Evolutionary conservation across 768 basidiomycete genomes (phyloP).

Genomic region (Boletus edulis): DNA sequence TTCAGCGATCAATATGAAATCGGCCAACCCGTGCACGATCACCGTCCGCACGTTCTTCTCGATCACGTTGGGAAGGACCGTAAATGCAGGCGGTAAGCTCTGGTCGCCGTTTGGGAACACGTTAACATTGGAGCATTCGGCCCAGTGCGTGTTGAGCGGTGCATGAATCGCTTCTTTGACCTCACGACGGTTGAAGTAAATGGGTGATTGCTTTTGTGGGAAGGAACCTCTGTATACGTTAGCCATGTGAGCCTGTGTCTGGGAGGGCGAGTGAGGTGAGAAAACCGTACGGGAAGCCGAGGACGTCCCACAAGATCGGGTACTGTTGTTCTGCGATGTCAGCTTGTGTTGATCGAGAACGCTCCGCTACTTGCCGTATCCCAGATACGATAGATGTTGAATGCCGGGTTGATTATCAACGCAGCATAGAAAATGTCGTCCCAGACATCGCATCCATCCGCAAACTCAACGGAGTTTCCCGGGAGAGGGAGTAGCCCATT

Average conservation of each 20-base stretch:
- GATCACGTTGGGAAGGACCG: slow-evolving; percentile 70
- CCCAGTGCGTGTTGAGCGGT: slow-evolving; percentile 57
- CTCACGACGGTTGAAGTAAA: slow-evolving; percentile 69
- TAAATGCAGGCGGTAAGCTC: slow-evolving; percentile 60
- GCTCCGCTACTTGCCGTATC: slow-evolving; percentile 46
- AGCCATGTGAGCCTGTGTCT: not conserved
- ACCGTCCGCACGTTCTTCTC: slow-evolving; percentile 69
- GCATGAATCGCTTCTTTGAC: slow-evolving; percentile 70
- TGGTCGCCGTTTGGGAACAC: slow-evolving; percentile 64
- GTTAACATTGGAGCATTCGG: slow-evolving; percentile 55
- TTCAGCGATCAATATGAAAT: slow-evolving; percentile 71
- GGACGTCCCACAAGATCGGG: slow-evolving; percentile 75
- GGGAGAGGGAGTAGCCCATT: slow-evolving; percentile 66
- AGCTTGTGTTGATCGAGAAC: not conserved
- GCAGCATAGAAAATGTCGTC: slow-evolving; percentile 63
- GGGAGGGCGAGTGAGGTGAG: not conserved
- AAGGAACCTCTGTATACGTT: slow-evolving; percentile 48
- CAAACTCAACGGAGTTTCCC: slow-evolving; percentile 45
- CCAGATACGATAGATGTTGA: slow-evolving; percentile 76
- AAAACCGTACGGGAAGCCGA: slow-evolving; percentile 68
- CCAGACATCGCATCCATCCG: slow-evolving; percentile 67
- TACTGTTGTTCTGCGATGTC: slow-evolving; percentile 28
- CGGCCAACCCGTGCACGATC: slow-evolving; percentile 70
- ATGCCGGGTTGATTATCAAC: slow-evolving; percentile 65
- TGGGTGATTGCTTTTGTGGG: slow-evolving; percentile 51